Base-by-base conservation (phyloP, 208 protist species). In the Angomonas desouzai region DNA sequence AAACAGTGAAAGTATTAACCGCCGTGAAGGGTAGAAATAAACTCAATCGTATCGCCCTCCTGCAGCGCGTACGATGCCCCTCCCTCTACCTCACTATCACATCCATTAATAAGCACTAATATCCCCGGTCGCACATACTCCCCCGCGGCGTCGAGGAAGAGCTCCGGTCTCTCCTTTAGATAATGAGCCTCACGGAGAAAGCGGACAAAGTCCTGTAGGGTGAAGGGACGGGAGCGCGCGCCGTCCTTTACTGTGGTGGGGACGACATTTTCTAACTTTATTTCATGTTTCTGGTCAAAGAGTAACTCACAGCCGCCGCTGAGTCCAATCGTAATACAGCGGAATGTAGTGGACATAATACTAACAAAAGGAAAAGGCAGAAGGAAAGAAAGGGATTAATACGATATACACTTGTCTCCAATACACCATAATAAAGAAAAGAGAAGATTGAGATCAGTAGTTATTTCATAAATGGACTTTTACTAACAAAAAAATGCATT, bases 1-100 rank as follows among this genome's bases (percentile, higher is more conserved):
- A 18, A 67, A 64, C 6, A 71, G 22, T 27, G 28, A 32, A 11
- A 48, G 1, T 2, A 6, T 62, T 82, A 98, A 7, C 96, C 96
- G 30, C 96, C 96, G 57, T 98, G 96, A 3, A 98, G 72, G 18
- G 94, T 98, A 1, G 93, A 97, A 28, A 98, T 96, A 55, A 98
- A 96, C 30, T 93, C 89, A 27, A 98, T 70, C 1, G 70, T 78
- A 45, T 98, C 92, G 11, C 78, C 79, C 20, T 96, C 87, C 55
- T 89, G 74, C 9, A 98, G 63, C 9, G 73, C 67, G 62, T 96
- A 94, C 18, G 77, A 68, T 3, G 96, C 68, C 25, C 87, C 93
- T 33, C 91, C 94, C 3, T 94, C 47, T 25, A 97, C 80, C 74
- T 98, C 93, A 45, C 80, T 93, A 76, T 98, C 96, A 29, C 85